These are phyloP conservation scores for Daldinia grandis DNA, from an alignment of 495 filamentous ascomycete species.

Conservation along the genomic window DNA sequence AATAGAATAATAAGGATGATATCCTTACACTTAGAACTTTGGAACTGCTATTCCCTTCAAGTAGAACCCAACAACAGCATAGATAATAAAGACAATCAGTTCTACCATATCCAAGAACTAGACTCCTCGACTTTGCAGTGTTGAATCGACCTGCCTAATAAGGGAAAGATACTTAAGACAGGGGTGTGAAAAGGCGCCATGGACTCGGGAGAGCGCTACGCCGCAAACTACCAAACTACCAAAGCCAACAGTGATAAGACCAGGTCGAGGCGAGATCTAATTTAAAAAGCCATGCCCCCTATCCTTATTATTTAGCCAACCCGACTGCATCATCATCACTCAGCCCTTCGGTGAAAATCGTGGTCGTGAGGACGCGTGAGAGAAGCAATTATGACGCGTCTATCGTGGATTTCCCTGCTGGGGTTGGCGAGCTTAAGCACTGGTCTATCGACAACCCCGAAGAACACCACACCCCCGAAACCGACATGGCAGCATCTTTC, in stretches of 20 bases:
- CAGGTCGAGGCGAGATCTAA: not conserved
- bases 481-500: slow-evolving; percentile 16
- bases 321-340: not conserved
- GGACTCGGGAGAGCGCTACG: slow-evolving; percentile 16
- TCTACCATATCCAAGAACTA: not conserved
- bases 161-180: slow-evolving; percentile 19
- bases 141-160: slow-evolving; percentile 18
- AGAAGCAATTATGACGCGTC: slow-evolving; percentile 19
- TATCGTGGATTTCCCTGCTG: slow-evolving; percentile 1
- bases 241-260: slow-evolving; percentile 6
- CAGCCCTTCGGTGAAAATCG: not conserved
- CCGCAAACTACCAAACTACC: not conserved
- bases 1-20: not conserved
- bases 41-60: not conserved
- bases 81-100: not conserved
- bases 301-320: not conserved
- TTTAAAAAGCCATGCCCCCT: slow-evolving; percentile 8
- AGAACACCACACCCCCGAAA: not conserved
- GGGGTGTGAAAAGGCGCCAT: slow-evolving; percentile 11
- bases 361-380: not conserved
- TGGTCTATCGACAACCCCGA: not conserved
- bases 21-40: not conserved
- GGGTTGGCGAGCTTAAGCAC: slow-evolving; percentile 1
- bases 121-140: too few relatives aligned
- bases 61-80: not conserved